Evolutionary conservation across 129 eudicot species (phyloP).

Genomic region (Glebionis coronaria): DNA sequence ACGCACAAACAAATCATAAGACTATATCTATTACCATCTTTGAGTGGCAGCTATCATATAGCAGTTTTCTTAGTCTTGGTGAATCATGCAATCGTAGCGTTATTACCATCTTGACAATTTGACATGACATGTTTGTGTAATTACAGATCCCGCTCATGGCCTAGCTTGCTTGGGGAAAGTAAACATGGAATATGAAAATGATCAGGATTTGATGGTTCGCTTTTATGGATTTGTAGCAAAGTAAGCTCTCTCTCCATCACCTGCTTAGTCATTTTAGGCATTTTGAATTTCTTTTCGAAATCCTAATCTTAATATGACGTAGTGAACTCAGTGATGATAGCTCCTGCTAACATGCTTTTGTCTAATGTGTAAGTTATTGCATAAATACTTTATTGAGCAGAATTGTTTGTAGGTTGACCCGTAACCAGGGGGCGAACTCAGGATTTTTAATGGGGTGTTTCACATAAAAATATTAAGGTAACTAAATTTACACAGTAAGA

Average conservation of each 20-base stretch:
- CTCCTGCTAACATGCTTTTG: not conserved
- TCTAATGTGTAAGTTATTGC: not conserved
- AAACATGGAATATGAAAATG: slow-evolving; percentile 70
- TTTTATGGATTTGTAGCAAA: slow-evolving; percentile 80
- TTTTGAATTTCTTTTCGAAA: not conserved
- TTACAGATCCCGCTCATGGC: slow-evolving; percentile 79
- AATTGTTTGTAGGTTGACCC: not conserved
- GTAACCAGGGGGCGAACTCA: no score
- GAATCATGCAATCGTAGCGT: not conserved
- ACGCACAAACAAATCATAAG: no score
- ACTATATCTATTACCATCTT: no score
- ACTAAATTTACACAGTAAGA: no score
- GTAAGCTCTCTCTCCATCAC: slow-evolving; percentile 43
- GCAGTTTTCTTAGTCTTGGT: no score
- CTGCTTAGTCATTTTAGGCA: not conserved
- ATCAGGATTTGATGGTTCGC: slow-evolving; percentile 81
- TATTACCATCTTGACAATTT: not conserved
- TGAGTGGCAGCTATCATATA: no score
- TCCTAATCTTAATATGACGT: not conserved
- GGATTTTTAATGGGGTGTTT: no score
- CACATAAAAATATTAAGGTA: no score
- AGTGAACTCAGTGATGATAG: not conserved
- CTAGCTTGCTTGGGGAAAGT: slow-evolving; percentile 91
- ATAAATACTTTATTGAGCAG: not conserved
- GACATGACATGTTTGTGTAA: not conserved